A percentile compares a stretch with the other conserved stretches of the same genome.
Evolutionary conservation across 192 early-diverging fungal genomes (phyloP).

Genomic region (Backusella macrospora): DNA sequence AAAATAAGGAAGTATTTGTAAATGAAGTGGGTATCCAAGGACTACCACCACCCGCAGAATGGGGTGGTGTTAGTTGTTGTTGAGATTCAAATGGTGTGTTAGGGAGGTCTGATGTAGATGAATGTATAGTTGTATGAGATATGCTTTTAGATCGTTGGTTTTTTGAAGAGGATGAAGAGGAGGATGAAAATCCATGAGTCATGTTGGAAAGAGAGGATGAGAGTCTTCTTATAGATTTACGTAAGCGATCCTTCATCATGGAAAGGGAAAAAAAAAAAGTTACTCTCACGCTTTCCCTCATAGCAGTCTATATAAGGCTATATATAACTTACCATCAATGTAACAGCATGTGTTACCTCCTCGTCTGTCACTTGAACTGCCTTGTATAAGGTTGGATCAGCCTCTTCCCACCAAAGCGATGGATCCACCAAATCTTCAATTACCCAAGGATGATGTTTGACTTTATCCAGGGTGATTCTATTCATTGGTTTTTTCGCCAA

Average conservation of each 20-base stretch:
- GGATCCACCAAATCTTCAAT: conserved; percentile 68
- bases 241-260: neutral
- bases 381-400: conserved; percentile 71
- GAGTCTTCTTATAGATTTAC: neutral
- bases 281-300: neutral
- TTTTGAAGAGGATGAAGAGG: neutral
- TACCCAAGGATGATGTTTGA: conserved; percentile 94
- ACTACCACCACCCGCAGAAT: neutral
- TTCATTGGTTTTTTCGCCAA: conserved; percentile 87
- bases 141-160: neutral
- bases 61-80: neutral
- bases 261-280: neutral
- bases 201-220: conserved; percentile 7
- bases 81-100: neutral
- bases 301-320: neutral
- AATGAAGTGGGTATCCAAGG: conserved; percentile 20
- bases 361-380: conserved; percentile 84
- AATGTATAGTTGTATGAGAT: conserved; percentile 4
- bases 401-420: conserved; percentile 74
- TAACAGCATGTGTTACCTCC: conserved; percentile 76
- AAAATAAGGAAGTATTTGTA: neutral
- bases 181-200: neutral
- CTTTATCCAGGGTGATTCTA: conserved; percentile 84
- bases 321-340: conserved; percentile 55
- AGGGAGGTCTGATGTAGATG: neutral